Evolutionary conservation across 2,329 filamentous ascomycete species (phyloP).

Genomic region (Curvularia verruculosa): DNA sequence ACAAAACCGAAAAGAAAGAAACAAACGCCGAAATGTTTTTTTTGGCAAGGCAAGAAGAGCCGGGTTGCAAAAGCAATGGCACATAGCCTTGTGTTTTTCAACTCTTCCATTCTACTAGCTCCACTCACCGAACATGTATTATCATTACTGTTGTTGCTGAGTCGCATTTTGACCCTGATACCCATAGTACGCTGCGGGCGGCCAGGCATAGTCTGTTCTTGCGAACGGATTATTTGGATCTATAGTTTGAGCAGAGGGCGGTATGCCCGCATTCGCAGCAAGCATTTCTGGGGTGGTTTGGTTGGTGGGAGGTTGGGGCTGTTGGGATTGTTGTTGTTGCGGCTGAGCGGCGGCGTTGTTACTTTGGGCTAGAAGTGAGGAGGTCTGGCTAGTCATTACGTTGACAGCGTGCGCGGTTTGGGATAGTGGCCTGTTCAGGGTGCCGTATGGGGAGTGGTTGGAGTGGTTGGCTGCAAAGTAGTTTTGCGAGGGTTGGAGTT

Average conservation of each 20-base stretch:
- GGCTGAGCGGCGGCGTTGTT: constrained; percentile 9
- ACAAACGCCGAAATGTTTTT: background rate
- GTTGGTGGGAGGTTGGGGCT: constrained; percentile 22
- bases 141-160: constrained; percentile 17
- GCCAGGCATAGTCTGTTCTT: constrained; percentile 35
- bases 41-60: too few species aligned
- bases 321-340: constrained; percentile 24
- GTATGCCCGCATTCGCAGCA: background rate
- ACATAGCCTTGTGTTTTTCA: too few species aligned
- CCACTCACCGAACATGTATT: too few species aligned
- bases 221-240: constrained; percentile 31
- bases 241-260: constrained; percentile 19
- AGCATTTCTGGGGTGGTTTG: constrained; percentile 27
- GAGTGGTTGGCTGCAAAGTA: constrained; percentile 29
- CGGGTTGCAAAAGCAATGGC: too few species aligned
- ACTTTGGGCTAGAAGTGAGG: constrained; percentile 14
- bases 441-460: constrained; percentile 31
- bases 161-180: constrained; percentile 28
- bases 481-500: constrained; percentile 29
- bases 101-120: too few species aligned
- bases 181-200: constrained; percentile 30
- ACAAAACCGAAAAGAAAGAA: too few species aligned
- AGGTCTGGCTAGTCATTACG: constrained; percentile 10
- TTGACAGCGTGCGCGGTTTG: constrained; percentile 22
- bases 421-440: constrained; percentile 31